Conservation (phyloP, 768 basidiomycete species). For the Suillus americanus region DNA sequence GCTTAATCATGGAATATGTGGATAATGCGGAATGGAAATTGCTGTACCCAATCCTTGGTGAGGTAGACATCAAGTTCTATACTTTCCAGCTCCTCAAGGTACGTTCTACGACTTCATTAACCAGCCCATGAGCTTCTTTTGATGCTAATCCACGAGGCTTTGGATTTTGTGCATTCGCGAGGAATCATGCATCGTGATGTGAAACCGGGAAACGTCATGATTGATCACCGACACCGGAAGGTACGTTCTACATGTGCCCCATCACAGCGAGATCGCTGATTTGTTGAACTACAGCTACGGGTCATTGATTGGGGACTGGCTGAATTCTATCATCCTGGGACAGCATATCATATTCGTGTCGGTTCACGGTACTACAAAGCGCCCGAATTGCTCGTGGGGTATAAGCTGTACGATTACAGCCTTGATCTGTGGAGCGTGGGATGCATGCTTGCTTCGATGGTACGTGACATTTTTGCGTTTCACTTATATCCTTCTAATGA, state of each 20-base stretch:
- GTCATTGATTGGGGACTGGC: constrained; percentile 79
- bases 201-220: constrained; percentile 74
- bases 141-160: constrained; percentile 35
- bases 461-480: constrained; percentile 29
- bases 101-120: constrained; percentile 6
- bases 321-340: constrained; percentile 72
- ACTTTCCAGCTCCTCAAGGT: constrained; percentile 63
- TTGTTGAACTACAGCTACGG: constrained; percentile 36
- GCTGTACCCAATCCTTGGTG: constrained; percentile 56
- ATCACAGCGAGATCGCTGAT: background rate
- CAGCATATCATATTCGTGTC: constrained; percentile 71
- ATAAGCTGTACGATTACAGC: constrained; percentile 71
- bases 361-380: constrained; percentile 75
- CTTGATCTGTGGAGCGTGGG: constrained; percentile 75
- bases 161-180: constrained; percentile 70
- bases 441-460: constrained; percentile 76
- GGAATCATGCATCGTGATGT: constrained; percentile 75
- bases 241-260: constrained; percentile 31
- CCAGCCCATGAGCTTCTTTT: background rate
- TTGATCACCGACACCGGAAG: constrained; percentile 61
- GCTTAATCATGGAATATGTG: constrained; percentile 68
- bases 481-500: background rate
- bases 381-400: constrained; percentile 69
- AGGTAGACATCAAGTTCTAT: constrained; percentile 68
- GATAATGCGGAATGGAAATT: constrained; percentile 68